A percentile compares a stretch with the other conserved stretches of the same genome.
Conservation (phyloP, 139 green algal genomes). For the Ettlia oleoabundans region DNA sequence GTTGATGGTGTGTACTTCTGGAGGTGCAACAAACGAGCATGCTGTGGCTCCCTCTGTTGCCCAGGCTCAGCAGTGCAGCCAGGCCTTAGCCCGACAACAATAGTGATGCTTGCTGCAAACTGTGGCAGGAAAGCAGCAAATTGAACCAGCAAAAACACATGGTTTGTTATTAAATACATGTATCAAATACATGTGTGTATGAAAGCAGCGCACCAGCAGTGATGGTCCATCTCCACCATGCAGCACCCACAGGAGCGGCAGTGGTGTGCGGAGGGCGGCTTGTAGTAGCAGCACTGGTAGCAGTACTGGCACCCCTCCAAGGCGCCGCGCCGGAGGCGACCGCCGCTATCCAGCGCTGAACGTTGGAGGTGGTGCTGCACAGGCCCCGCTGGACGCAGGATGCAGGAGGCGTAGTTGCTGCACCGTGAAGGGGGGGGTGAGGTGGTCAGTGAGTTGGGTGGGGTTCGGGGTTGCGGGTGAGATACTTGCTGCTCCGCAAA, state of each 20-base stretch:
- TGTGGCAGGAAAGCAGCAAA: too few relatives aligned
- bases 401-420: conserved; percentile 25
- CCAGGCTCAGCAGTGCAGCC: too few relatives aligned
- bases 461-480: too few relatives aligned
- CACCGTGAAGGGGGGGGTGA: background rate
- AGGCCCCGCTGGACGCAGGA: conserved; percentile 11
- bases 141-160: background rate
- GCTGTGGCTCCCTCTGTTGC: too few relatives aligned
- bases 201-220: conserved; percentile 53
- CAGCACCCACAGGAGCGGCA: conserved; percentile 49
- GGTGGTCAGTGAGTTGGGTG: background rate
- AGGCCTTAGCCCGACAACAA: too few relatives aligned
- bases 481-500: too few relatives aligned
- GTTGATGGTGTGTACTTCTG: too few relatives aligned
- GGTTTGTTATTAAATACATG: background rate
- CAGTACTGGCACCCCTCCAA: conserved; percentile 35
- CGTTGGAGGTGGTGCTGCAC: conserved; percentile 1
- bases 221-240: conserved; percentile 48
- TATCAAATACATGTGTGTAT: background rate
- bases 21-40: too few relatives aligned
- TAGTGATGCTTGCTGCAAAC: too few relatives aligned
- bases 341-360: background rate
- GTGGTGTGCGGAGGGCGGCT: conserved; percentile 49
- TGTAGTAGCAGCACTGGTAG: conserved; percentile 29
- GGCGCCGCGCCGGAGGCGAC: background rate